A percentile compares a stretch with the other conserved stretches of the same genome.
These are phyloP conservation scores for Gnomoniopsis sp. DNA, from an alignment of 2,329 filamentous ascomycete genomes.

Conservation along the genomic window DNA sequence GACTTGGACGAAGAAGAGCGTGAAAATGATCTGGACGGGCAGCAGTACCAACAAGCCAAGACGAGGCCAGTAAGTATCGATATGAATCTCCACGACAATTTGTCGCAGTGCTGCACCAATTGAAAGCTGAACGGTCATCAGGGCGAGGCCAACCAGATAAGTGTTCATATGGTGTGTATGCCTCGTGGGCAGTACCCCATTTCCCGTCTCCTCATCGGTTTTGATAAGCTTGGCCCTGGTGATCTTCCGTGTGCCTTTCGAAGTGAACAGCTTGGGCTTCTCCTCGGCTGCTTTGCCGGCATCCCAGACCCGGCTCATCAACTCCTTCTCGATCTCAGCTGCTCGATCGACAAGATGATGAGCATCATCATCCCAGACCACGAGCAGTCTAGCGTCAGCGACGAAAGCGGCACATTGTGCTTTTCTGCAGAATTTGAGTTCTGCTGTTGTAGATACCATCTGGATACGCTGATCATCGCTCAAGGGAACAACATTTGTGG, in stretches of 20 bases:
- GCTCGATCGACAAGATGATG: slow-evolving; percentile 67
- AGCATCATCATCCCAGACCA: slow-evolving; percentile 82
- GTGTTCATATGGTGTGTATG: slow-evolving; percentile 69
- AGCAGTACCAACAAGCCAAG: slow-evolving; percentile 63
- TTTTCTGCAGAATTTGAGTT: slow-evolving; percentile 68
- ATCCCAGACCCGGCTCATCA: slow-evolving; percentile 73
- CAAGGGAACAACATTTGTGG: slow-evolving; percentile 71
- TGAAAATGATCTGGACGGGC: slow-evolving; percentile 76
- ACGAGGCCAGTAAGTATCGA: slow-evolving; percentile 61
- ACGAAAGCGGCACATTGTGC: slow-evolving; percentile 80
- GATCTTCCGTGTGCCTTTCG: slow-evolving; percentile 39
- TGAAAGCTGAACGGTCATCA: slow-evolving; percentile 62
- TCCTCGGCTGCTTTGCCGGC: slow-evolving; percentile 50
- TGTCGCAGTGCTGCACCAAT: slow-evolving; percentile 68
- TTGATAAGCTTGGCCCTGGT: slow-evolving; percentile 57
- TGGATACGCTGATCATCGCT: slow-evolving; percentile 75
- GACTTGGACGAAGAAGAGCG: slow-evolving; percentile 76
- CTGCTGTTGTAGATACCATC: slow-evolving; percentile 68
- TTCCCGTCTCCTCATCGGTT: slow-evolving; percentile 63
- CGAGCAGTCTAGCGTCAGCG: slow-evolving; percentile 63
- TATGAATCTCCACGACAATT: slow-evolving; percentile 62
- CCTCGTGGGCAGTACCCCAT: slow-evolving; percentile 60
- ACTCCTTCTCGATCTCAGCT: slow-evolving; percentile 68
- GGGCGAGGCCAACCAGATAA: slow-evolving; percentile 62
- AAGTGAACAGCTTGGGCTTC: slow-evolving; percentile 26